phyloP scores from a whole-genome alignment of 73 alveolate species.

The Paramecium sonneborni region DNA sequence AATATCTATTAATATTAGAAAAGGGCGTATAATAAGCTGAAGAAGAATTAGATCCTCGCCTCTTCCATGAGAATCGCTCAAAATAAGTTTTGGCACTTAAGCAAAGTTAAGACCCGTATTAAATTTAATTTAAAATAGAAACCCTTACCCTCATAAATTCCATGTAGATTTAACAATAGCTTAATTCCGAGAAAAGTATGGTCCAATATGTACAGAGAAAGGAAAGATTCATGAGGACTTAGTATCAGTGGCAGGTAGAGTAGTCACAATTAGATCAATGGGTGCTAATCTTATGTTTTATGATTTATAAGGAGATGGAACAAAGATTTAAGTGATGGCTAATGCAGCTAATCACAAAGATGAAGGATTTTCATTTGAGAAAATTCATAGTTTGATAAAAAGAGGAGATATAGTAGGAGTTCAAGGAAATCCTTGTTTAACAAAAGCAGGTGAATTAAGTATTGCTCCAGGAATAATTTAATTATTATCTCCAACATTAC shows the following conservation, averaged over 20 bases:
- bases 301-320: slow-evolving; percentile 94
- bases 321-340: slow-evolving; percentile 88
- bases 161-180: slow-evolving; percentile 83
- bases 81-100: slow-evolving; percentile 78
- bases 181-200: slow-evolving; percentile 81
- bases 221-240: slow-evolving; percentile 84
- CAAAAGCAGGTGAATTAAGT: slow-evolving; percentile 94
- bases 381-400: slow-evolving; percentile 70
- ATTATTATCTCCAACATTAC: slow-evolving; percentile 90
- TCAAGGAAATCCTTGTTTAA: slow-evolving; percentile 93
- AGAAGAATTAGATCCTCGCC: slow-evolving; percentile 94
- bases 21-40: slow-evolving; percentile 79
- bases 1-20: neutral
- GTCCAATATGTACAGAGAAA: slow-evolving; percentile 76
- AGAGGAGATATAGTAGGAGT: slow-evolving; percentile 98
- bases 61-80: slow-evolving; percentile 90
- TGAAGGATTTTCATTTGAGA: slow-evolving; percentile 73
- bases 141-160: slow-evolving; percentile 98
- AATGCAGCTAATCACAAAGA: slow-evolving; percentile 75
- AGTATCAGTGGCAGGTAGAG: slow-evolving; percentile 97
- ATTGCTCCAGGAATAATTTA: slow-evolving; percentile 80
- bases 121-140: slow-evolving; percentile 48
- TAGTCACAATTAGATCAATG: slow-evolving; percentile 84
- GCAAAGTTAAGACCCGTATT: slow-evolving; percentile 65
- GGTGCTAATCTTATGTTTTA: slow-evolving; percentile 91